phyloP scores from a whole-genome alignment of 805 yeast genomes.

The Saturnispora dispora region DNA sequence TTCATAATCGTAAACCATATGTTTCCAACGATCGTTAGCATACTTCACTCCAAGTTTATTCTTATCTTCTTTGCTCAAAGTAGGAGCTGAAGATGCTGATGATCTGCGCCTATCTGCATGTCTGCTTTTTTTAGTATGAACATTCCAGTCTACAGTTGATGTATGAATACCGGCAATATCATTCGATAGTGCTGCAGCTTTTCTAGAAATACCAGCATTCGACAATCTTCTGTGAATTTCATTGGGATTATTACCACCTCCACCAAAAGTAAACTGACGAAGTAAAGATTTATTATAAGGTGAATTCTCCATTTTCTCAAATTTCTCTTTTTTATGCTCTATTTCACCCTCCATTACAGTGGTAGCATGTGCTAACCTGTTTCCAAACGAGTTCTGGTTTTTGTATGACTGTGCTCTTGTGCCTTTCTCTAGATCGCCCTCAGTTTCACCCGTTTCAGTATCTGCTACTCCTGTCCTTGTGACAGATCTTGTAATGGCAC shows the following conservation, averaged over 20 bases:
- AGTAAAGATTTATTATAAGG: conserved; percentile 12
- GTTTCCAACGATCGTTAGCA: conserved; percentile 13
- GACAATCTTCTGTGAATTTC: conserved; percentile 28
- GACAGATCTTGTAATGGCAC: conserved; percentile 20
- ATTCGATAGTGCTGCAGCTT: conserved; percentile 36
- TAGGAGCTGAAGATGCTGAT: neutral
- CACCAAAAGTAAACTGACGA: conserved; percentile 25
- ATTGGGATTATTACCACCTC: conserved; percentile 23
- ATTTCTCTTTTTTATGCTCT: conserved; percentile 8
- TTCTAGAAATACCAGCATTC: conserved; percentile 31
- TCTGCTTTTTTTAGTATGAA: conserved; percentile 1
- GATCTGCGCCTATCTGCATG: neutral
- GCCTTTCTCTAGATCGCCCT: conserved; percentile 1
- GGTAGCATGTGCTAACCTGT: conserved; percentile 18
- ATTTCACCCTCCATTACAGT: conserved; percentile 16
- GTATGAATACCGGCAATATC: conserved; percentile 36
- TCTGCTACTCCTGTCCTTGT: conserved; percentile 10
- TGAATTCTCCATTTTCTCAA: neutral
- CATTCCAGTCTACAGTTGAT: conserved; percentile 8
- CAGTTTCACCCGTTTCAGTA: conserved; percentile 2
- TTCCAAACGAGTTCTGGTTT: conserved; percentile 18
- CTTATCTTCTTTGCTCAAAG: neutral
- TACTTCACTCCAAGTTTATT: conserved; percentile 8
- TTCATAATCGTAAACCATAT: conserved; percentile 14
- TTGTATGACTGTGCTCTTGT: conserved; percentile 15